Conservation (phyloP, 2,329 filamentous ascomycete genomes). For the Epichloe sibirici region DNA sequence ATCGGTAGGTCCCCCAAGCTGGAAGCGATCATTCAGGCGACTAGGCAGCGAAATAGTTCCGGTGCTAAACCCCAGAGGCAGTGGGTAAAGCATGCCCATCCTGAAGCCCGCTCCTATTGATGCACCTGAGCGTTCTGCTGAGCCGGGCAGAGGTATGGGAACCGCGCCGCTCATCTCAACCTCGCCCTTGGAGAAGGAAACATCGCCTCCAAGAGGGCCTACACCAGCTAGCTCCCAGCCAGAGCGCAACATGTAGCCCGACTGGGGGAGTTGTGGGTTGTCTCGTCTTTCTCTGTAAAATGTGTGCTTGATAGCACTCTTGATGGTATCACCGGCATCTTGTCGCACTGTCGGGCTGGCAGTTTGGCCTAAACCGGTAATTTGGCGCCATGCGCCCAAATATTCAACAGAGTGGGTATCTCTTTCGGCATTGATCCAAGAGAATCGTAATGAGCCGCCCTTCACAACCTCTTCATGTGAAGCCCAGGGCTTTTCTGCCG, state of each 20-base stretch:
- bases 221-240: conserved; percentile 76
- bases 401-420: conserved; percentile 71
- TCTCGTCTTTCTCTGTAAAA: conserved; percentile 74
- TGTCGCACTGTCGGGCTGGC: conserved; percentile 72
- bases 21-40: conserved; percentile 86
- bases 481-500: conserved; percentile 83
- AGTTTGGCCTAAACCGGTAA: conserved; percentile 63
- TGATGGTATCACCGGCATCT: conserved; percentile 84
- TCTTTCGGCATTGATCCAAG: conserved; percentile 54
- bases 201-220: conserved; percentile 74
- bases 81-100: conserved; percentile 70
- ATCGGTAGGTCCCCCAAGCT: conserved; percentile 86
- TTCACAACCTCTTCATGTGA: conserved; percentile 84
- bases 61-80: conserved; percentile 49
- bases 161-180: conserved; percentile 67
- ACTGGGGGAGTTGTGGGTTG: conserved; percentile 70
- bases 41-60: conserved; percentile 49
- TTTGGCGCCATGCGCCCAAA: conserved; percentile 72
- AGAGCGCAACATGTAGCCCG: conserved; percentile 69
- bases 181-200: conserved; percentile 90
- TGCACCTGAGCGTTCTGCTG: conserved; percentile 60
- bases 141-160: conserved; percentile 58
- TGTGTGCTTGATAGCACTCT: conserved; percentile 72
- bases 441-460: conserved; percentile 63
- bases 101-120: conserved; percentile 74